Evolutionary conservation across 2,329 filamentous ascomycete species (phyloP).

Genomic region (Curvularia sp.): DNA sequence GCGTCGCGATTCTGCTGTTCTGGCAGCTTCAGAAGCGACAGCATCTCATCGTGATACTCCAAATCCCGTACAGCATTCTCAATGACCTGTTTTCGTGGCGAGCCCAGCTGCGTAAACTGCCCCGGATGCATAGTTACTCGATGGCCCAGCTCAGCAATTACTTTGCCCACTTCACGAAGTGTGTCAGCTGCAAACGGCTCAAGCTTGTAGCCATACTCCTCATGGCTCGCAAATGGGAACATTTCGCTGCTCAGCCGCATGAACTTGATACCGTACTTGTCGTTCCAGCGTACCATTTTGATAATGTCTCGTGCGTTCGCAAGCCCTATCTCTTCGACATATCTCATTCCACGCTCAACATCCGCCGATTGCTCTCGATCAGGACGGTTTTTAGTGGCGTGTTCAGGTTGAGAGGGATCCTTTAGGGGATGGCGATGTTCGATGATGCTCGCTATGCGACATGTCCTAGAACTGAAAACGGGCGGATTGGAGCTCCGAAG

Average conservation of each 20-base stretch:
- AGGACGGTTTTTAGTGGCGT: constrained; percentile 84
- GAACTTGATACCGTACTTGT: constrained; percentile 89
- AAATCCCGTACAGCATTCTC: constrained; percentile 79
- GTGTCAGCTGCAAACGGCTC: constrained; percentile 81
- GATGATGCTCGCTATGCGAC: constrained; percentile 86
- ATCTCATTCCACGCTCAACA: constrained; percentile 70
- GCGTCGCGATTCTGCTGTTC: constrained; percentile 82
- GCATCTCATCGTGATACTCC: constrained; percentile 85
- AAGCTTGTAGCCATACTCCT: constrained; percentile 83
- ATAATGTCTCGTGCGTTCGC: constrained; percentile 82
- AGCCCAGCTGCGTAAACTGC: constrained; percentile 87
- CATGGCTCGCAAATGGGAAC: constrained; percentile 94
- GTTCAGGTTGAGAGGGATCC: constrained; percentile 77
- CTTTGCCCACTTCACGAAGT: constrained; percentile 76
- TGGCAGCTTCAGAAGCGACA: constrained; percentile 77
- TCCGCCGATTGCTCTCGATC: constrained; percentile 75
- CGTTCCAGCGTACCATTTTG: constrained; percentile 92
- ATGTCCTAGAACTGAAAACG: constrained; percentile 89
- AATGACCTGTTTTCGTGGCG: constrained; percentile 78
- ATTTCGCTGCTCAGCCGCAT: constrained; percentile 93
- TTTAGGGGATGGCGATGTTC: constrained; percentile 84
- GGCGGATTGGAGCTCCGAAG: constrained; percentile 80
- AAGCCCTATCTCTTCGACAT: constrained; percentile 77
- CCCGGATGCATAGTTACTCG: constrained; percentile 90
- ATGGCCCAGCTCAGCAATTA: constrained; percentile 80